A percentile compares a stretch with the other conserved stretches of the same genome.
These are phyloP conservation scores for Thelonectria rubi DNA, from an alignment of 2,329 filamentous ascomycete species.

Conservation along the genomic window DNA sequence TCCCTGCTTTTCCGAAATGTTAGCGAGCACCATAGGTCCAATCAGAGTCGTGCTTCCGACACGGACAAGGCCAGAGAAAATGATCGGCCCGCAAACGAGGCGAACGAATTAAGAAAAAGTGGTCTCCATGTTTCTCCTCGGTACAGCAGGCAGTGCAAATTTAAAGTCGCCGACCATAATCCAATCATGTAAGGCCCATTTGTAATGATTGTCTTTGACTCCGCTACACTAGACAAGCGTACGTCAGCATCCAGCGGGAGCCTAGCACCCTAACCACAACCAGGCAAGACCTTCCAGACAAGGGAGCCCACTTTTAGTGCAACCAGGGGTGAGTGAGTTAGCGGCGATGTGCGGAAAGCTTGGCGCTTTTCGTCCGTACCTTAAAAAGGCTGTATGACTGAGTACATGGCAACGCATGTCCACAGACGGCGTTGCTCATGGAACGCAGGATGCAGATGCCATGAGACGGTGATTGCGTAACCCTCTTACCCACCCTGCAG, in stretches of 20 bases:
- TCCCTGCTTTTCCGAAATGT: neutral
- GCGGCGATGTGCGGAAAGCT: neutral
- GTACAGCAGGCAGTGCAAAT: neutral
- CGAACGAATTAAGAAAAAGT: neutral
- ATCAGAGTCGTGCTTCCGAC: neutral
- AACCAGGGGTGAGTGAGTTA: neutral
- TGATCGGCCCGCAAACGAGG: neutral
- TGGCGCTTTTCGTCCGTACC: neutral
- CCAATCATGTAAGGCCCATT: neutral
- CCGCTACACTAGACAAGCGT: neutral
- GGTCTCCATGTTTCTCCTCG: neutral
- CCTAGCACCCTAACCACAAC: too few relatives aligned
- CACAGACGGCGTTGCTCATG: neutral
- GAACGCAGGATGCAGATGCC: neutral
- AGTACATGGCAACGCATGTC: neutral
- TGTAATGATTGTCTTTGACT: neutral
- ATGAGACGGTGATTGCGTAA: neutral
- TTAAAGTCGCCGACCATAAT: neutral
- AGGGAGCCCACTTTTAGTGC: neutral
- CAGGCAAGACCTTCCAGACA: too few relatives aligned
- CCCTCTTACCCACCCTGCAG: neutral
- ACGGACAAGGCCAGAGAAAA: neutral
- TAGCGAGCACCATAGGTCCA: neutral
- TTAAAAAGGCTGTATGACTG: neutral
- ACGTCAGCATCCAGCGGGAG: too few relatives aligned